Conservation (phyloP, 495 filamentous ascomycete genomes). For the Penicillium nucicola region DNA sequence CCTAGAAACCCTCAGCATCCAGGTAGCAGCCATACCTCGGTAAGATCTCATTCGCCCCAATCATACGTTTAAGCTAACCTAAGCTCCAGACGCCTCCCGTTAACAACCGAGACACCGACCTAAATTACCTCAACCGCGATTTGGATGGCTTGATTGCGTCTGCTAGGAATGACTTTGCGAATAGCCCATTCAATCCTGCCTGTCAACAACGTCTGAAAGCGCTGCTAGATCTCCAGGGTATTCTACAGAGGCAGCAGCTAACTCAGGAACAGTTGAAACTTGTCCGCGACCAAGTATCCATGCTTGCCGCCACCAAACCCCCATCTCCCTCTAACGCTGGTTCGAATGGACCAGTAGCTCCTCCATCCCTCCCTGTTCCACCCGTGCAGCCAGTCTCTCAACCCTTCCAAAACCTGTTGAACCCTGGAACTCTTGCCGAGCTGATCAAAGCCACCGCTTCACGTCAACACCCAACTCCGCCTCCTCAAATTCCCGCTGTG, state of each 20-base stretch:
- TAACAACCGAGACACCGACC: constrained; percentile 55
- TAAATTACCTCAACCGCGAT: constrained; percentile 56
- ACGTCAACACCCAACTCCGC: constrained; percentile 40
- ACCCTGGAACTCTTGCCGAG: constrained; percentile 46
- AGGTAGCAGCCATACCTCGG: constrained; percentile 39
- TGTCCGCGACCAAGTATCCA: constrained; percentile 75
- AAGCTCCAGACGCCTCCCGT: constrained; percentile 33
- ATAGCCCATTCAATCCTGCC: constrained; percentile 67
- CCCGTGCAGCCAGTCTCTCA: constrained; percentile 35
- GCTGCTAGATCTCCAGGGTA: constrained; percentile 77
- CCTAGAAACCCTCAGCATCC: constrained; percentile 33
- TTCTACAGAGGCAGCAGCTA: constrained; percentile 75
- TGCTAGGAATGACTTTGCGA: constrained; percentile 67
- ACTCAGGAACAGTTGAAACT: constrained; percentile 74
- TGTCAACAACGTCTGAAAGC: constrained; percentile 78
- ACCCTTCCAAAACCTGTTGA: constrained; percentile 41
- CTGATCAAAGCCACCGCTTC: constrained; percentile 48
- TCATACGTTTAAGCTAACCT: not conserved
- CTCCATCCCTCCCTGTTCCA: constrained; percentile 29
- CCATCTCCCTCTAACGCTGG: constrained; percentile 19
- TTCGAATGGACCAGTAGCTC: constrained; percentile 18
- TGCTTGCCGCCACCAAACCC: constrained; percentile 49
- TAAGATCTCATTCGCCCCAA: constrained; percentile 14
- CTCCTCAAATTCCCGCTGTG: constrained; percentile 28
- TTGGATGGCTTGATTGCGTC: constrained; percentile 70